Evolutionary conservation across 179 eudicot genomes (phyloP).

Genomic region (Amaranthus tricolor): DNA sequence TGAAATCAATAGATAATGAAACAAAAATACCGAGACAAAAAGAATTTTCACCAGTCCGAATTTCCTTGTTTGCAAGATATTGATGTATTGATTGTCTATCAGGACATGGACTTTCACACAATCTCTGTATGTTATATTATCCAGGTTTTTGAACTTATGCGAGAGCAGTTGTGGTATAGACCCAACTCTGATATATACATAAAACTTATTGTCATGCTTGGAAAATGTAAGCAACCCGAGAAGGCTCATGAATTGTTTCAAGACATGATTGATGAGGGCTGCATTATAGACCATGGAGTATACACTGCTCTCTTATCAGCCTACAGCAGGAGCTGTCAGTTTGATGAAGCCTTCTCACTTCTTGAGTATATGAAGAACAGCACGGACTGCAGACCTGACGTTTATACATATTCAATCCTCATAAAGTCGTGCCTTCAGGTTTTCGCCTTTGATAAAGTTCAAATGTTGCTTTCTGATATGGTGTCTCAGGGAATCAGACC

Average conservation of each 20-base stretch:
- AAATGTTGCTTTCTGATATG: conserved; percentile 72
- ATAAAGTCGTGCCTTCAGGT: conserved; percentile 77
- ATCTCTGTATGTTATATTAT: conserved; percentile 2
- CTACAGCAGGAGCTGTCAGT: conserved; percentile 75
- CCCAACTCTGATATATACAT: conserved; percentile 71
- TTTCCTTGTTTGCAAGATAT: background rate
- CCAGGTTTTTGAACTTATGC: conserved; percentile 82
- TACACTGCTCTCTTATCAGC: conserved; percentile 91
- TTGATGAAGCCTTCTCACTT: conserved; percentile 65
- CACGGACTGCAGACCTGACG: conserved; percentile 64
- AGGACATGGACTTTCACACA: background rate
- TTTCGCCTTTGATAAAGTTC: conserved; percentile 59
- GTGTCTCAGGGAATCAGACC: conserved; percentile 68
- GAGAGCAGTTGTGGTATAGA: conserved; percentile 88
- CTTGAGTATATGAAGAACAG: conserved; percentile 75
- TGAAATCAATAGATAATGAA: background rate
- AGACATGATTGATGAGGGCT: conserved; percentile 77
- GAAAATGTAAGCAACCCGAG: conserved; percentile 89
- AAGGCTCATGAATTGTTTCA: conserved; percentile 67
- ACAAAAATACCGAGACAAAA: background rate
- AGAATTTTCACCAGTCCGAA: background rate
- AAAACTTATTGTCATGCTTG: conserved; percentile 89
- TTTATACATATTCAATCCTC: conserved; percentile 73
- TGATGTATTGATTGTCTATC: background rate
- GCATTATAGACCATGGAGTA: conserved; percentile 54